phyloP scores from a whole-genome alignment of 2,329 filamentous ascomycete species.

The Samsoniella hepiali region DNA sequence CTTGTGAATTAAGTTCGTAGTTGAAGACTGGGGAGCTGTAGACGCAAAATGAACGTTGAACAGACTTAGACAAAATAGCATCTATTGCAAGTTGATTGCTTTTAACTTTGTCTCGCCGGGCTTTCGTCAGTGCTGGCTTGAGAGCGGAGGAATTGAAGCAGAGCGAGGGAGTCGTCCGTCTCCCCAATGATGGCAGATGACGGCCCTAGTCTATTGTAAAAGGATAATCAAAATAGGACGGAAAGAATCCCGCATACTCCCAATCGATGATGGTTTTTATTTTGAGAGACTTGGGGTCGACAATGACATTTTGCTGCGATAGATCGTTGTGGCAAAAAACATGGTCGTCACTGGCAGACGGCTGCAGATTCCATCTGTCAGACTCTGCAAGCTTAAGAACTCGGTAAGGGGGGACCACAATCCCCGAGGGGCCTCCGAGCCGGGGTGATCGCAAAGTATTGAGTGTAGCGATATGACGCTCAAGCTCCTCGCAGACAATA shows the following conservation, averaged over 20 bases:
- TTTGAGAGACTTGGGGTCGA: slow-evolving; percentile 26
- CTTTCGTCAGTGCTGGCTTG: neutral
- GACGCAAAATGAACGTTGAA: no score
- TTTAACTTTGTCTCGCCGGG: neutral
- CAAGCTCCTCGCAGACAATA: slow-evolving; percentile 28
- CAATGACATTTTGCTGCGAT: slow-evolving; percentile 20
- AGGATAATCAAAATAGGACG: slow-evolving; percentile 29
- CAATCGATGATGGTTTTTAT: slow-evolving; percentile 36
- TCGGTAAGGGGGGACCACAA: slow-evolving; percentile 31
- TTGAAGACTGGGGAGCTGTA: no score
- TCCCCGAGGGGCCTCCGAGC: slow-evolving; percentile 31
- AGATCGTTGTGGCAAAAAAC: slow-evolving; percentile 24
- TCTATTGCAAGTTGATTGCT: no score
- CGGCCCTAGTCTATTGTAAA: slow-evolving; percentile 25
- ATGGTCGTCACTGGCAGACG: slow-evolving; percentile 21
- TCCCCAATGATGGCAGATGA: slow-evolving; percentile 21
- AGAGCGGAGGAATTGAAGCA: slow-evolving; percentile 18
- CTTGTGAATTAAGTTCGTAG: no score
- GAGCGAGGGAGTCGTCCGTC: slow-evolving; percentile 18
- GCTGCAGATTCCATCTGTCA: slow-evolving; percentile 25
- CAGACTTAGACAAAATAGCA: slow-evolving; percentile 24
- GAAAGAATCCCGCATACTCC: slow-evolving; percentile 37
- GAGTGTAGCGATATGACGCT: slow-evolving; percentile 27
- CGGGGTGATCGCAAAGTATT: slow-evolving; percentile 27
- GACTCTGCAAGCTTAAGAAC: slow-evolving; percentile 25